Evolutionary conservation across 345 rosid genomes (phyloP).

Genomic region (Gossypium bickii): DNA sequence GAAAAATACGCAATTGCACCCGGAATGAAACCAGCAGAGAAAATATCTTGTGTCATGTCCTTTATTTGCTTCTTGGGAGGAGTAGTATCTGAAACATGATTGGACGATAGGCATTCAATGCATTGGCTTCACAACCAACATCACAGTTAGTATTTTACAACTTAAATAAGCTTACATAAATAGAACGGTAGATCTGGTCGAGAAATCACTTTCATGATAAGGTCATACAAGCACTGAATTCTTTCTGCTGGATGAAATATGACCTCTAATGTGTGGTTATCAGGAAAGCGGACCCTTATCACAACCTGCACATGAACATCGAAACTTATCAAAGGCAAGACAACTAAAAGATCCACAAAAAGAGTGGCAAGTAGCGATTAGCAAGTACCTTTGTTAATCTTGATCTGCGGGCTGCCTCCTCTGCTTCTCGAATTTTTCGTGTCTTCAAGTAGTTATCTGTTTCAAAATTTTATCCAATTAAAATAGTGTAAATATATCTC

Average conservation of each 20-base stretch:
- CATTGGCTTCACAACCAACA: slow-evolving; percentile 5
- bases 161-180: slow-evolving; percentile 50
- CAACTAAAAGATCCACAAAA: background rate
- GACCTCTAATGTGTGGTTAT: slow-evolving; percentile 71
- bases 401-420: slow-evolving; percentile 74
- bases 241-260: slow-evolving; percentile 81
- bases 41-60: slow-evolving; percentile 75
- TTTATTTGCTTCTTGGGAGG: slow-evolving; percentile 84
- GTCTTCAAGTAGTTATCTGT: slow-evolving; percentile 81
- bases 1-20: slow-evolving; percentile 91
- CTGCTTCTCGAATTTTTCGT: slow-evolving; percentile 75
- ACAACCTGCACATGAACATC: slow-evolving; percentile 40
- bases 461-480: background rate
- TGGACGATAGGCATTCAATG: background rate
- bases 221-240: slow-evolving; percentile 68
- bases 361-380: slow-evolving; percentile 12
- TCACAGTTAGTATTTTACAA: background rate
- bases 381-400: slow-evolving; percentile 62
- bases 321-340: slow-evolving; percentile 5
- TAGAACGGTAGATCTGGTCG: slow-evolving; percentile 64
- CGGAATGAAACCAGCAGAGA: slow-evolving; percentile 80
- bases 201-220: slow-evolving; percentile 55
- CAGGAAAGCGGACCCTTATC: slow-evolving; percentile 85
- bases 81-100: slow-evolving; percentile 60
- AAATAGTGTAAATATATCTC: background rate